Base-by-base conservation (phyloP, 306 rosid species). In the Cicer cuneatum region DNA sequence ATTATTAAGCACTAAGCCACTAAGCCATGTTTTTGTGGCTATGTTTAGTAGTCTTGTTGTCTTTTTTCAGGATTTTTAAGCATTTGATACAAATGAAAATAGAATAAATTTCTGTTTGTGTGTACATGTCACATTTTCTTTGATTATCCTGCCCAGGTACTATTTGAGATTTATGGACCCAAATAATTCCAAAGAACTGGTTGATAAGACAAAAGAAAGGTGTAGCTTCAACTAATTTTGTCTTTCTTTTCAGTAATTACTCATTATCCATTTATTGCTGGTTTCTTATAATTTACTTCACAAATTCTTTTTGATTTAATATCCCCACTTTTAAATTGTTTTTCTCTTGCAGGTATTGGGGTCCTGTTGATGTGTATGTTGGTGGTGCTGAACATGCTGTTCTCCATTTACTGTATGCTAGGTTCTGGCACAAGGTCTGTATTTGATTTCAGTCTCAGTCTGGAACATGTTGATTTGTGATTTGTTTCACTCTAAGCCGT, bases 371-470 rank as follows among this genome's bases (percentile, higher is more conserved):
- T 78, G 95, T 91, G 39, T 91, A 94, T 45, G 96, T 94, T 82
- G 98, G 96, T 48, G 98, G 97, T 63, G 98, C 98, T 51, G 98
- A 91, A 84, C 98, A 94, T 79, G 98, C 98, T 5, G 98, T 94
- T 83, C 98, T 94, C 75, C 98, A 94, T 81, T 83, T 94, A 88
- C 90, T 94, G 54, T 94, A 94, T 86, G 87, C 98, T 82, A 86
- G 98, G 77, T 94, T 94, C 83, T 94, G 98, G 98, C 98, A 91
- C 90, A 94, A 94, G 98, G 98, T 94, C 35, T 73, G 88, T 76
- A 51, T 70, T 65, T 80, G 66, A 59, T 77, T 65, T 38, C 10
- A 29, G 12, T 80, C 45, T 62, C 37, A 21, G 42, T 80, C 38
- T 75, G 62, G 66, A 65, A 53, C 70, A 42, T 66, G 69, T 38